Percentiles rank a stretch among this genome's conserved stretches.
Conservation (phyloP, 2,329 filamentous ascomycete species). For the Fusarium illudens region DNA sequence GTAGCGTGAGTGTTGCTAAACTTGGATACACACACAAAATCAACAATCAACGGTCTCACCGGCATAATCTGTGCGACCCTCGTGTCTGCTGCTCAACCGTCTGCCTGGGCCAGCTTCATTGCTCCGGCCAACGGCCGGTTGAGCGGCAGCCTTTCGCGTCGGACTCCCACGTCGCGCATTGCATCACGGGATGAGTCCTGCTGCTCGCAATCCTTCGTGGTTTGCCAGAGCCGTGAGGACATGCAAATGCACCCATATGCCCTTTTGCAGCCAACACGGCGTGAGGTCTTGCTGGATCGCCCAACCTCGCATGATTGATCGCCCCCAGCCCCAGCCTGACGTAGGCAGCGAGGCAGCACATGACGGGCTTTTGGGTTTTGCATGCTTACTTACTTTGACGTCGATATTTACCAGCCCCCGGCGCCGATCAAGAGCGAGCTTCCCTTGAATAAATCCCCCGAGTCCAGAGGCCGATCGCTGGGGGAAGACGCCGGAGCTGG, state of each 20-base stretch:
- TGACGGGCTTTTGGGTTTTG: background rate
- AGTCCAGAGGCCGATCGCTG: background rate
- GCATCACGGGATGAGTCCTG: constrained; percentile 25
- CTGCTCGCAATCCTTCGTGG: background rate
- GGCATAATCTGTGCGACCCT: constrained; percentile 29
- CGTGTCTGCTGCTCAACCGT: constrained; percentile 40
- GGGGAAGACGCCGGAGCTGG: constrained; percentile 10
- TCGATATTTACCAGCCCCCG: background rate
- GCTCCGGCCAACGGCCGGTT: constrained; percentile 11
- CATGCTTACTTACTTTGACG: background rate
- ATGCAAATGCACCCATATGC: background rate
- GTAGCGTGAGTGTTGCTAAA: background rate
- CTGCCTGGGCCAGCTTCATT: constrained; percentile 6
- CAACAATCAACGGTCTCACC: constrained; percentile 22
- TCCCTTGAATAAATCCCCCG: background rate
- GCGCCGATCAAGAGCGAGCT: background rate
- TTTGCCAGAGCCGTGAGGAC: constrained; percentile 1
- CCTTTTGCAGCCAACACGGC: constrained; percentile 10
- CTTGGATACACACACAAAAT: background rate
- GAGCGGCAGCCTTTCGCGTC: background rate
- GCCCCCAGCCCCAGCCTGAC: constrained; percentile 18
- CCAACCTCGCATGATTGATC: constrained; percentile 25
- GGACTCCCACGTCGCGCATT: constrained; percentile 28
- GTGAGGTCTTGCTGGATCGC: constrained; percentile 30
- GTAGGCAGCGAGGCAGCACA: constrained; percentile 3